Conservation (phyloP, 1,139 yeast genomes). For the Candida sp. region DNA sequence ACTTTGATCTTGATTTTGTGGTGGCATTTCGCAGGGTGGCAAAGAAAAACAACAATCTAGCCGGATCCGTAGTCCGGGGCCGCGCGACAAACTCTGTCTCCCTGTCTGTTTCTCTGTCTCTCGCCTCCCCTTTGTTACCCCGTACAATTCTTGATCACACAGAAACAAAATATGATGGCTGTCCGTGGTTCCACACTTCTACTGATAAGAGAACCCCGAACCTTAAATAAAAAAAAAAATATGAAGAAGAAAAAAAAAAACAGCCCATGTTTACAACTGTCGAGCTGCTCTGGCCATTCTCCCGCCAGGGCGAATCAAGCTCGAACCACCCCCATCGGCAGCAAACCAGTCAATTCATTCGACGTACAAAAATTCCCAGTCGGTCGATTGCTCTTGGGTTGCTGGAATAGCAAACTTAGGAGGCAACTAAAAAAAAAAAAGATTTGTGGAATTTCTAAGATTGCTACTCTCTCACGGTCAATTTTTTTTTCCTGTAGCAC, state of each 20-base stretch:
- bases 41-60: no score
- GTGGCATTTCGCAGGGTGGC: no score
- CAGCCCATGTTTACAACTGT: background rate
- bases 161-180: background rate
- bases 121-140: background rate
- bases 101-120: no score
- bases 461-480: background rate
- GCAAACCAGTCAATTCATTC: background rate
- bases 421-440: background rate
- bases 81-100: no score
- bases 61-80: no score
- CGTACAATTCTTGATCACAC: background rate
- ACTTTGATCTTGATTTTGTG: no score
- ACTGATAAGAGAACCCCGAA: background rate
- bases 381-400: background rate
- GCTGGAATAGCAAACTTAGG: background rate
- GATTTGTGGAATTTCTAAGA: constrained; percentile 1
- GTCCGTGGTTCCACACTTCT: background rate
- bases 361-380: background rate
- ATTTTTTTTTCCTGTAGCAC: background rate
- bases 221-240: background rate
- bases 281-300: background rate
- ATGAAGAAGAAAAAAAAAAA: background rate
- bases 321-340: background rate
- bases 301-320: background rate